phyloP scores from a whole-genome alignment of 1,284 basidiomycete genomes.

The Athelia psychrophila region DNA sequence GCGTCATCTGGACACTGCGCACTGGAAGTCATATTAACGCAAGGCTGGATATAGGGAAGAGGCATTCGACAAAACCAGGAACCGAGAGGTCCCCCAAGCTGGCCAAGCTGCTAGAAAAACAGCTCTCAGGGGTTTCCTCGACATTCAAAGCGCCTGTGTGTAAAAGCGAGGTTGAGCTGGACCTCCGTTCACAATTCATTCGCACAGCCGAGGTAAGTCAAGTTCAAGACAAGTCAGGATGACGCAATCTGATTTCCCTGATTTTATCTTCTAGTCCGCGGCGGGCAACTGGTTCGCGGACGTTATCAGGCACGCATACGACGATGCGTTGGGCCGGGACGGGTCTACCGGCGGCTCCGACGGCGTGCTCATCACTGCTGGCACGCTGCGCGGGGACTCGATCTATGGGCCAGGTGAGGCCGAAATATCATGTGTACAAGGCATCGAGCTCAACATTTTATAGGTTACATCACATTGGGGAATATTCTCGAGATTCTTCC shows the following conservation, averaged over 20 bases:
- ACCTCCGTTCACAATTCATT: slow-evolving; percentile 75
- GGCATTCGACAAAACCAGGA: slow-evolving; percentile 60
- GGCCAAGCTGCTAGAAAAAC: slow-evolving; percentile 56
- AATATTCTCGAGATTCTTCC: slow-evolving; percentile 88
- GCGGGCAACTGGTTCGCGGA: slow-evolving; percentile 91
- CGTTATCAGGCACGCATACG: slow-evolving; percentile 82
- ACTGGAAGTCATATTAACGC: not conserved
- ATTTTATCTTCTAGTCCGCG: slow-evolving; percentile 50
- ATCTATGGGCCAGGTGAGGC: slow-evolving; percentile 76
- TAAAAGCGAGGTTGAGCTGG: slow-evolving; percentile 65
- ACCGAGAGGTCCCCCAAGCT: slow-evolving; percentile 61
- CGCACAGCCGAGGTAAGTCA: slow-evolving; percentile 62
- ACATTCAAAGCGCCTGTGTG: slow-evolving; percentile 76
- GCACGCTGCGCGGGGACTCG: slow-evolving; percentile 85
- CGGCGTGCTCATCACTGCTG: slow-evolving; percentile 82
- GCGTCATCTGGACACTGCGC: slow-evolving; percentile 9
- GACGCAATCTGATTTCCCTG: slow-evolving; percentile 3
- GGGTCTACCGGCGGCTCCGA: slow-evolving; percentile 62
- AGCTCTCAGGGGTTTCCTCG: slow-evolving; percentile 71
- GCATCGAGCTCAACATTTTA: not conserved
- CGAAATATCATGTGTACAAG: not conserved
- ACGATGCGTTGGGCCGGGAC: slow-evolving; percentile 68
- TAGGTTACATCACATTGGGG: slow-evolving; percentile 76
- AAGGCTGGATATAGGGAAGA: no score
- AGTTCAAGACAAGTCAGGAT: not conserved